These are phyloP conservation scores for Articulospora tetracladia DNA, from an alignment of 495 filamentous ascomycete species.

Conservation along the genomic window DNA sequence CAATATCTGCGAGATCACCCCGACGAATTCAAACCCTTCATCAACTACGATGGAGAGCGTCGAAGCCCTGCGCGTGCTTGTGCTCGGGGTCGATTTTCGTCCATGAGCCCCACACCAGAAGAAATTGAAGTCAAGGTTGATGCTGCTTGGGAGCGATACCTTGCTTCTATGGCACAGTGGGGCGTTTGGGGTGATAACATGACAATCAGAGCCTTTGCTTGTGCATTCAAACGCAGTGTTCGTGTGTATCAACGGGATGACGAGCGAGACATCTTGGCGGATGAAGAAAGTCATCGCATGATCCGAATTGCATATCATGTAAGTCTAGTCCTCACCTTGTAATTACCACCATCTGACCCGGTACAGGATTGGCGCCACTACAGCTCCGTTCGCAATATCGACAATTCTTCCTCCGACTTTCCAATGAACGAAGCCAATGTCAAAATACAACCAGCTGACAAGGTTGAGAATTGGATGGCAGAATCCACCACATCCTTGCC, in stretches of 20 bases:
- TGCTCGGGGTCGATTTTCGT: conserved; percentile 33
- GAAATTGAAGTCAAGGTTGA: conserved; percentile 53
- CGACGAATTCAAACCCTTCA: conserved; percentile 65
- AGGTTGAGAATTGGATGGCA: conserved; percentile 57
- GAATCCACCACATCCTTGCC: conserved; percentile 53
- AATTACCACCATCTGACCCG: conserved; percentile 1
- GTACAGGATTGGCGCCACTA: conserved; percentile 67
- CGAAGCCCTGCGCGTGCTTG: conserved; percentile 60
- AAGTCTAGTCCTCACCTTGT: conserved; percentile 30
- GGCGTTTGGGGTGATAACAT: conserved; percentile 70
- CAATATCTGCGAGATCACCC: conserved; percentile 57
- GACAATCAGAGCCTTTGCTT: conserved; percentile 66
- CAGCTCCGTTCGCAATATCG: conserved; percentile 62
- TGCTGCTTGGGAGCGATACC: conserved; percentile 56
- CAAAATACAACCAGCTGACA: conserved; percentile 13
- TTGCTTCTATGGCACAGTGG: conserved; percentile 55
- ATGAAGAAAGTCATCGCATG: conserved; percentile 35
- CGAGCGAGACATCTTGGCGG: conserved; percentile 41
- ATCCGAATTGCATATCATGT: conserved; percentile 72
- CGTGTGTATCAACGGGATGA: conserved; percentile 49
- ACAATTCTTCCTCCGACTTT: conserved; percentile 54
- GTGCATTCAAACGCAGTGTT: conserved; percentile 58
- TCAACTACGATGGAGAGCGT: conserved; percentile 57
- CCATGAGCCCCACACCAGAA: conserved; percentile 27
- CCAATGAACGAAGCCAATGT: conserved; percentile 22